Evolutionary conservation across 495 filamentous ascomycete genomes (phyloP).

Genomic region (Hypoxylon trugodes): DNA sequence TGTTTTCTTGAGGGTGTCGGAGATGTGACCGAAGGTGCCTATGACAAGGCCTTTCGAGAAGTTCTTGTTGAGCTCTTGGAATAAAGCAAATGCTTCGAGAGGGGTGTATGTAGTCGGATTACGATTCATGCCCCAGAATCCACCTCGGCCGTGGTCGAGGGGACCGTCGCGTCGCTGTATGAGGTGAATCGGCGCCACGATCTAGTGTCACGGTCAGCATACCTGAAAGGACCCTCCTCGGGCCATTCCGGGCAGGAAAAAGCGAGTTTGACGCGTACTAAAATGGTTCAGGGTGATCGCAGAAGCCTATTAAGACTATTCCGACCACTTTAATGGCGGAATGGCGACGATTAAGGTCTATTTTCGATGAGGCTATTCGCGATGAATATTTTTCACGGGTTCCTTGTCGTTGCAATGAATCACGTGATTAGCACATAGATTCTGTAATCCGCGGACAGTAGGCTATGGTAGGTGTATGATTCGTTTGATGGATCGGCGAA

Average conservation of each 20-base stretch:
- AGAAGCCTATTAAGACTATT: conserved; percentile 33
- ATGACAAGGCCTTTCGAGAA: conserved; percentile 69
- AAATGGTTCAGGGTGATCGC: conserved; percentile 4
- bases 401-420: conserved; percentile 43
- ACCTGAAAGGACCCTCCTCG: conserved; percentile 10
- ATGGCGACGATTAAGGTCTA: conserved; percentile 29
- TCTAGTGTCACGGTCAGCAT: conserved; percentile 47
- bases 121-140: conserved; percentile 63
- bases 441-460: conserved; percentile 30
- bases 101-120: conserved; percentile 74
- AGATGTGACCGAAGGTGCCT: conserved; percentile 74
- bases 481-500: conserved; percentile 39
- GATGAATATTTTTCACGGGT: conserved; percentile 44
- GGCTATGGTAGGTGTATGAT: conserved; percentile 34
- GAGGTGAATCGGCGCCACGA: conserved; percentile 61
- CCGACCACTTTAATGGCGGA: conserved; percentile 38
- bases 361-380: conserved; percentile 42
- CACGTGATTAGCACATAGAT: conserved; percentile 47
- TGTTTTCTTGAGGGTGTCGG: conserved; percentile 75
- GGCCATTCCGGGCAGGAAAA: conserved; percentile 21
- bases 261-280: conserved; percentile 34
- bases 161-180: conserved; percentile 58
- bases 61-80: conserved; percentile 72
- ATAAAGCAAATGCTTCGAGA: conserved; percentile 88
- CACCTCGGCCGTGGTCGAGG: conserved; percentile 66